Base-by-base conservation (phyloP, 352 stramenopile species). In the Phytopythium cucurbitacearum region DNA sequence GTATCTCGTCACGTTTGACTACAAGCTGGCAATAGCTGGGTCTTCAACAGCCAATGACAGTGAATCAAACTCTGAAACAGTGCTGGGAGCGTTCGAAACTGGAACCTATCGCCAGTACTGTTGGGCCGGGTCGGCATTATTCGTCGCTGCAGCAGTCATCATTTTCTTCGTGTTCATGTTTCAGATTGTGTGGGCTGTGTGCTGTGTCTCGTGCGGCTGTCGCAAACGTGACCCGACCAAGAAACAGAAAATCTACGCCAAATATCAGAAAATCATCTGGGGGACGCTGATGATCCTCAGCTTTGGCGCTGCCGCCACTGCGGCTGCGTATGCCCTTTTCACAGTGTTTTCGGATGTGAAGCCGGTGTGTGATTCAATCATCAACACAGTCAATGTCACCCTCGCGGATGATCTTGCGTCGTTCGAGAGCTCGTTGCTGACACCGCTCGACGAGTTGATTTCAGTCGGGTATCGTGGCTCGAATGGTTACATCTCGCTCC, bases 161-260 rank as follows among this genome's bases (percentile, higher is more conserved):
- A 65, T 82, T 3, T 13, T 56, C 7, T 3, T 84, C 0, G 2
- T 72, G 16, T 84, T 84, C 51, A 13, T 80, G n/a, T n/a, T 67
- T 7, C 72, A 80, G 40, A 28, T 79, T 0, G 45, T 74, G 46
- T 85, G 76, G 76, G 63, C 57, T 8, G 61, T 67, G 42, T 87
- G 71, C 51, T 79, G 60, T 44, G 78, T 80, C 46, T 65, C 64
- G 28, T 84, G 74, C 43, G 60, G 70, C 11, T 87, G 76, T 34
- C 64, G 72, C 1, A 70, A 68, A 10, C 69, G 60, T 16, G 67
- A 83, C 21, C 69, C 62, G 7, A 63, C 64, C 15, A 71, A 76
- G 41, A 62, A 73, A 9, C 51, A 53, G 1, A 79, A 72, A 37
- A 79, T 85, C 38, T 77, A 83, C 51, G 67, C 73, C 42, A 76